phyloP scores from a whole-genome alignment of 2,329 filamentous ascomycete genomes.

The Colletotrichum tropicale region DNA sequence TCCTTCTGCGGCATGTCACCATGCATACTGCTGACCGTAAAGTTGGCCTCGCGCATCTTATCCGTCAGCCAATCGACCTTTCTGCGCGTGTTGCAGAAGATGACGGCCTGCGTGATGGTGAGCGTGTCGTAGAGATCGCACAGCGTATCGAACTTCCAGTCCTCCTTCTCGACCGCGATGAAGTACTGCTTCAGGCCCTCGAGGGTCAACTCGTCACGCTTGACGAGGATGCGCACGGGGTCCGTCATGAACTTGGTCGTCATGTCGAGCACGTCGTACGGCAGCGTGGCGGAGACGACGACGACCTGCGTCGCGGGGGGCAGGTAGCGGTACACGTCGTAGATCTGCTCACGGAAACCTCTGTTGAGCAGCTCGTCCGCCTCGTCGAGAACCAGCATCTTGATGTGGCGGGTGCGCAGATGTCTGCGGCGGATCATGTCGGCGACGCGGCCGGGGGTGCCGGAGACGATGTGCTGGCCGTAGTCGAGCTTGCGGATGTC shows the following conservation, averaged over 20 bases:
- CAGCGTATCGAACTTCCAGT: slow-evolving; percentile 99
- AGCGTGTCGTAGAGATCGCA: slow-evolving; percentile 99
- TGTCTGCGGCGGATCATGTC: slow-evolving; percentile 67
- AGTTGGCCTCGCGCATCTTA: slow-evolving; percentile 99
- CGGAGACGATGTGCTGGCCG: slow-evolving; percentile 96
- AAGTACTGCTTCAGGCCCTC: slow-evolving; percentile 99
- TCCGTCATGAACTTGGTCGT: slow-evolving; percentile 99
- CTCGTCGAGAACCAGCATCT: slow-evolving; percentile 68
- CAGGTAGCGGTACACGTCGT: slow-evolving; percentile 97
- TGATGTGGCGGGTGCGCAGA: slow-evolving; percentile 64
- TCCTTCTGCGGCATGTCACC: slow-evolving; percentile 99
- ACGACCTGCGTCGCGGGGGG: slow-evolving; percentile 98
- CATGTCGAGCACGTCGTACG: slow-evolving; percentile 98
- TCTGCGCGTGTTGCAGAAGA: slow-evolving; percentile 98
- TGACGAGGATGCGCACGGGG: slow-evolving; percentile 93
- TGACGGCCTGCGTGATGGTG: slow-evolving; percentile 98
- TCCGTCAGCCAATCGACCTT: slow-evolving; percentile 99
- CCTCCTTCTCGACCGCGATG: slow-evolving; percentile 98
- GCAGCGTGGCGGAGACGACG: slow-evolving; percentile 93
- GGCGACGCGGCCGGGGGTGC: slow-evolving; percentile 91
- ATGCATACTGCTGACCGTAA: slow-evolving; percentile 98
- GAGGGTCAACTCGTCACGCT: slow-evolving; percentile 97
- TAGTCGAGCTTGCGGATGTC: slow-evolving; percentile 98
- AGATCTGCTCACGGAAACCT: slow-evolving; percentile 97
- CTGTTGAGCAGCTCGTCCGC: slow-evolving; percentile 78